A percentile compares a stretch with the other conserved stretches of the same genome.
phyloP scores from a whole-genome alignment of 1,284 basidiomycete genomes.

The Nidula niveotomentosa region DNA sequence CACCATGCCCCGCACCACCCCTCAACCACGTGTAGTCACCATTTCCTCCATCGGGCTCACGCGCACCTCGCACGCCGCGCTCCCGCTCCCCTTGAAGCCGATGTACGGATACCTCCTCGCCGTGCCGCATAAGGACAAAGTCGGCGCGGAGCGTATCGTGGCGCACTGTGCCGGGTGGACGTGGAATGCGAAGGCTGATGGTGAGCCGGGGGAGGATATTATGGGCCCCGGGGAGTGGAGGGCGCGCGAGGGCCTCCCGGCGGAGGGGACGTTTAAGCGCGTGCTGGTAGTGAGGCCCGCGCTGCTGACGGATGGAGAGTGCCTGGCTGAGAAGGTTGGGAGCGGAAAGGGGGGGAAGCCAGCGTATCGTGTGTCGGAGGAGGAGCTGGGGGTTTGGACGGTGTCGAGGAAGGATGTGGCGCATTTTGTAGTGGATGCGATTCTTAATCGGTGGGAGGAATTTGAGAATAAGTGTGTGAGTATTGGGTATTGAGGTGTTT shows the following conservation, averaged over 20 bases:
- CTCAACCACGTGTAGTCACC: slow-evolving; percentile 48
- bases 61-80: slow-evolving; percentile 33
- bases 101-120: slow-evolving; percentile 43
- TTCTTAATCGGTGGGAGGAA: slow-evolving; percentile 47
- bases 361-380: slow-evolving; percentile 14
- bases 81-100: slow-evolving; percentile 48
- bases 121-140: slow-evolving; percentile 54
- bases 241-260: slow-evolving; percentile 31
- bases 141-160: slow-evolving; percentile 49
- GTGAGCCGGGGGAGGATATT: slow-evolving; percentile 34
- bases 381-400: slow-evolving; percentile 42
- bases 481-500: slow-evolving; percentile 10
- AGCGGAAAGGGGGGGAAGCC: slow-evolving; percentile 31
- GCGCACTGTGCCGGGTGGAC: slow-evolving; percentile 42
- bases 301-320: slow-evolving; percentile 55
- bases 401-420: slow-evolving; percentile 62
- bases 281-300: slow-evolving; percentile 56
- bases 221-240: slow-evolving; percentile 38
- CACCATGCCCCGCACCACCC: slow-evolving; percentile 35
- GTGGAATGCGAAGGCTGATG: slow-evolving; percentile 38
- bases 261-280: slow-evolving; percentile 38
- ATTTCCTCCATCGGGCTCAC: slow-evolving; percentile 56
- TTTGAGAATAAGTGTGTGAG: slow-evolving; percentile 45
- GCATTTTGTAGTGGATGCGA: slow-evolving; percentile 56
- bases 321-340: slow-evolving; percentile 38